Base-by-base conservation (phyloP, 176 grass and related monocot genomes). In the Guadua angustifolia region DNA sequence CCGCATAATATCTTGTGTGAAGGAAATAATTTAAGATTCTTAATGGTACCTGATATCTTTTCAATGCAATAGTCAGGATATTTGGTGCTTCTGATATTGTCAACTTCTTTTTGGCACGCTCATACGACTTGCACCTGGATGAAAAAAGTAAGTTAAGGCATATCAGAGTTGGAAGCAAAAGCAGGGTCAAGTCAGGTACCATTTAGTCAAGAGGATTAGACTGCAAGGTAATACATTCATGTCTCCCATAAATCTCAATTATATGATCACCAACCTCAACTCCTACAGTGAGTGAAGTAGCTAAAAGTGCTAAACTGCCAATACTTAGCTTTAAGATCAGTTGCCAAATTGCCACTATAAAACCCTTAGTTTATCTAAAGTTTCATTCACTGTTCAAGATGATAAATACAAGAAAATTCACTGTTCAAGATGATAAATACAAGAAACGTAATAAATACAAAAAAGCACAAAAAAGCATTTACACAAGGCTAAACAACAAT, bases 51-150 rank as follows among this genome's bases (percentile, higher is more conserved):
- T 97, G 92, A 63, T 90, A 97, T 86, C 95, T 88, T 85, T 94
- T 94, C 65, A 97, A 76, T 56, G 92, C 86, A 67, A 97, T 97
- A 24, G 95, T 97, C 69, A 97, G 84, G 47, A 97, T 74, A 79
- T 97, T 97, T 8, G 95, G 95, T 65, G 90, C 95, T 79, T 97
- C 95, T 77, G 81, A 85, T 87, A 97, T 97, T 29, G 79, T 84
- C 84, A 97, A 80, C 85, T 92, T 92, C 86, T 97, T 97, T 85
- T 75, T 91, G 57, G 92, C 92, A 76, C 82, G 86, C 47, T 94
- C 88, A 86, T 91, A 94, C 1, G 92, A 94, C n/a, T 92, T 94
- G 58, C 95, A 97, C 80, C 94, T 94, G 86, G 86, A n/a, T 35
- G 22, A 74, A 5, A 79, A 52, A 86, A 76, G 57, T 66, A 75